These are phyloP conservation scores for Typha latifolia DNA, from an alignment of 176 grass and related monocot genomes.

Conservation along the genomic window DNA sequence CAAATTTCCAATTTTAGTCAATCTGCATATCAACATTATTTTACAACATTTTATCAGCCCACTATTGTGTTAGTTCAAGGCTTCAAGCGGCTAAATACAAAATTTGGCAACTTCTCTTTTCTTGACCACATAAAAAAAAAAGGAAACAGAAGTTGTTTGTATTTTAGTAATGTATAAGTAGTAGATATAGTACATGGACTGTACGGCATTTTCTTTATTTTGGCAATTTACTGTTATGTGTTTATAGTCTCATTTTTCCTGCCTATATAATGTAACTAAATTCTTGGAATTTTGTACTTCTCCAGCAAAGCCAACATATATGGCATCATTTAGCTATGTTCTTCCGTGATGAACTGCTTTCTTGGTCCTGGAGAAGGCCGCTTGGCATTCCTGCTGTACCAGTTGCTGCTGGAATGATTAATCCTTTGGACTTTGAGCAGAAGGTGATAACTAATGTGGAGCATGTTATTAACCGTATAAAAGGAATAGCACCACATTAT, in stretches of 20 bases:
- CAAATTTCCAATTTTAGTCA: no score
- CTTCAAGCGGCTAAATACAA: no score
- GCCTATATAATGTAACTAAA: slow-evolving; percentile 11
- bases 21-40: no score
- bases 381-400: slow-evolving; percentile 72
- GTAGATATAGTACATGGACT: not conserved
- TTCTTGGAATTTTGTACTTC: slow-evolving; percentile 8
- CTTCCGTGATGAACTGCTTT: slow-evolving; percentile 92
- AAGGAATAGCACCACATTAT: slow-evolving; percentile 71
- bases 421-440: slow-evolving; percentile 77
- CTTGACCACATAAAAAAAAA: no score
- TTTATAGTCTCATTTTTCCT: not conserved
- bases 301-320: slow-evolving; percentile 94
- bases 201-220: not conserved
- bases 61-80: no score
- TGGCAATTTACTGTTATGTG: not conserved
- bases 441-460: slow-evolving; percentile 91
- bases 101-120: no score
- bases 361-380: slow-evolving; percentile 98
- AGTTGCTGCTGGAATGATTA: slow-evolving; percentile 52
- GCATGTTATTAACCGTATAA: slow-evolving; percentile 74
- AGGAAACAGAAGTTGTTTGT: no score
- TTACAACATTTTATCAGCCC: no score
- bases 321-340: slow-evolving; percentile 99
- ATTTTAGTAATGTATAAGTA: not conserved